These are phyloP conservation scores for Rhododendron ferrugineum DNA, from an alignment of 148 eudicot genomes.

Conservation along the genomic window DNA sequence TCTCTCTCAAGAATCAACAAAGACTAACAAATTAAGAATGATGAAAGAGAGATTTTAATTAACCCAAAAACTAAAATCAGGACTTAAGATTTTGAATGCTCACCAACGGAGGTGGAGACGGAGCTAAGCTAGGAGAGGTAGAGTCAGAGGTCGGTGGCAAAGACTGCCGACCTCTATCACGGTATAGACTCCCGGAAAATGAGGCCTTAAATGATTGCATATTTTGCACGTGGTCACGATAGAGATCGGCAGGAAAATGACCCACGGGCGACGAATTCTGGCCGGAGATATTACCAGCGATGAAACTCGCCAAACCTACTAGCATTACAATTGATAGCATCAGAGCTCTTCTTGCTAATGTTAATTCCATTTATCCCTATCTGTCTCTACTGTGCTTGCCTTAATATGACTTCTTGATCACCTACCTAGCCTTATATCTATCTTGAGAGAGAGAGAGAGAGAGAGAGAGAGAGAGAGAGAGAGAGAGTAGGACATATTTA, in stretches of 20 bases:
- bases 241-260: background rate
- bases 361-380: background rate
- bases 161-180: background rate
- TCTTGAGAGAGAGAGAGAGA: background rate
- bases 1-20: no score
- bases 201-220: conserved; percentile 2
- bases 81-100: background rate
- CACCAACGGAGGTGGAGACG: conserved; percentile 6
- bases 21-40: no score
- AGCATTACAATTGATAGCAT: background rate
- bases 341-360: conserved; percentile 4
- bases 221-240: conserved; percentile 11
- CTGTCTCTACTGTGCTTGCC: background rate
- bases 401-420: background rate
- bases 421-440: background rate
- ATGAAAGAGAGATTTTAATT: no score
- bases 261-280: background rate
- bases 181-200: no score
- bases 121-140: background rate
- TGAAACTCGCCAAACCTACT: conserved; percentile 4
- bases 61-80: background rate
- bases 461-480: background rate
- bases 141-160: conserved; percentile 10
- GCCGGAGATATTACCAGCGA: background rate
- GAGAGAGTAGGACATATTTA: background rate